These are phyloP conservation scores for Hymenoscyphus scutula DNA, from an alignment of 2,329 filamentous ascomycete species.

Conservation along the genomic window DNA sequence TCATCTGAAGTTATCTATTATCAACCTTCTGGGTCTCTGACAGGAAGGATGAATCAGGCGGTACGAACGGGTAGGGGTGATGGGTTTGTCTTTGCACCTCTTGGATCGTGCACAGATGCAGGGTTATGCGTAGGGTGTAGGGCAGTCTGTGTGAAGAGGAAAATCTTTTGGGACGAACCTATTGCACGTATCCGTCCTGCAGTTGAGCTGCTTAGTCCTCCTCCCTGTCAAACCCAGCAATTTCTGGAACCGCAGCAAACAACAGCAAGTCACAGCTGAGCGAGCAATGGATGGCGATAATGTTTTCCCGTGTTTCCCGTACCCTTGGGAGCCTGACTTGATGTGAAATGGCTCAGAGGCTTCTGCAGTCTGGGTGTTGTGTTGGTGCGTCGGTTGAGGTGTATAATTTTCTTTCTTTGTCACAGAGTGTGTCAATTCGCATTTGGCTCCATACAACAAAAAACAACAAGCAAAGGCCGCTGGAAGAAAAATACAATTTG, in stretches of 20 bases:
- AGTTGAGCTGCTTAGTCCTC: conserved; percentile 25
- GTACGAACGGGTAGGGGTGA: conserved; percentile 19
- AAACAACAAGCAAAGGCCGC: conserved; percentile 15
- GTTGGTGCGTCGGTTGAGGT: background rate
- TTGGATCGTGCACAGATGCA: conserved; percentile 27
- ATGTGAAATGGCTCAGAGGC: conserved; percentile 24
- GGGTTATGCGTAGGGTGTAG: conserved; percentile 11
- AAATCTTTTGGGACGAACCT: conserved; percentile 37
- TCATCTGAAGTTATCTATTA: conserved; percentile 31
- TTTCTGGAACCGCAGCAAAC: conserved; percentile 32
- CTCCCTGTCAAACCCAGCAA: conserved; percentile 23
- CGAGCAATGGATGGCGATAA: conserved; percentile 9
- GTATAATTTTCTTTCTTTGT: conserved; percentile 26
- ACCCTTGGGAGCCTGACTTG: conserved; percentile 24
- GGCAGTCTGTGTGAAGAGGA: background rate
- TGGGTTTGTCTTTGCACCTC: conserved; percentile 33
- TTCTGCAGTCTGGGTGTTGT: conserved; percentile 21
- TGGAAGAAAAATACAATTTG: conserved; percentile 9
- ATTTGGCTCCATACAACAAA: conserved; percentile 8
- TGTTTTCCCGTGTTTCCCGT: conserved; percentile 29
- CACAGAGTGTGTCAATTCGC: conserved; percentile 26
- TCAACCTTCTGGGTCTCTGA: conserved; percentile 28
- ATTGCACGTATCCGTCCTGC: conserved; percentile 37
- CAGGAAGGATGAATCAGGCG: conserved; percentile 26
- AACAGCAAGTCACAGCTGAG: conserved; percentile 26